Conservation (phyloP, 129 eudicot genomes). For the Scalesia atractyloides region DNA sequence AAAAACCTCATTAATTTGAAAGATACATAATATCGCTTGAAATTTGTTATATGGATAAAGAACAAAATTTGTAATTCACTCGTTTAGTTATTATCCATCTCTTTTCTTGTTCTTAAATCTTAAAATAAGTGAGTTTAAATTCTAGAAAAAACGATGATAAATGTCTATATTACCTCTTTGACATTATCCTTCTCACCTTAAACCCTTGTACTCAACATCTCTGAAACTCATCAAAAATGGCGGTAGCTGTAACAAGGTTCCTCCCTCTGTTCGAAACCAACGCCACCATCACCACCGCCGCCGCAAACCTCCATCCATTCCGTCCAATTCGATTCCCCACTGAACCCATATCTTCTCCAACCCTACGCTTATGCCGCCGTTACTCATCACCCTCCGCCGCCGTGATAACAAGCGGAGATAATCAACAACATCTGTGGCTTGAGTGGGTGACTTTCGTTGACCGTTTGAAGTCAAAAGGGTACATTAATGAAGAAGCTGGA, state of each 20-base stretch:
- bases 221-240: background rate
- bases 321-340: conserved; percentile 30
- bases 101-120: too few relatives aligned
- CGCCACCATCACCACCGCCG: background rate
- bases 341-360: background rate
- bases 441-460: conserved; percentile 91
- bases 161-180: too few relatives aligned
- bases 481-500: conserved; percentile 38
- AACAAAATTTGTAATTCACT: too few relatives aligned
- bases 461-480: conserved; percentile 76
- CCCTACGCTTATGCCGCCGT: conserved; percentile 46
- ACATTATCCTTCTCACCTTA: too few relatives aligned
- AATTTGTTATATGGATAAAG: too few relatives aligned
- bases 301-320: conserved; percentile 10
- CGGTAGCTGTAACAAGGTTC: conserved; percentile 31
- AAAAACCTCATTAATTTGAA: too few relatives aligned
- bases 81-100: too few relatives aligned
- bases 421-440: conserved; percentile 73
- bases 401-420: background rate
- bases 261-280: conserved; percentile 39
- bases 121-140: too few relatives aligned
- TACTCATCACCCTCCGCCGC: conserved; percentile 39
- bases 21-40: too few relatives aligned
- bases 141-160: too few relatives aligned
- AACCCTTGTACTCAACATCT: too few relatives aligned